Evolutionary conservation across 306 rosid species (phyloP), one percentile per base, ranked within the genome.

Genomic region (Lablab purpureus): DNA sequence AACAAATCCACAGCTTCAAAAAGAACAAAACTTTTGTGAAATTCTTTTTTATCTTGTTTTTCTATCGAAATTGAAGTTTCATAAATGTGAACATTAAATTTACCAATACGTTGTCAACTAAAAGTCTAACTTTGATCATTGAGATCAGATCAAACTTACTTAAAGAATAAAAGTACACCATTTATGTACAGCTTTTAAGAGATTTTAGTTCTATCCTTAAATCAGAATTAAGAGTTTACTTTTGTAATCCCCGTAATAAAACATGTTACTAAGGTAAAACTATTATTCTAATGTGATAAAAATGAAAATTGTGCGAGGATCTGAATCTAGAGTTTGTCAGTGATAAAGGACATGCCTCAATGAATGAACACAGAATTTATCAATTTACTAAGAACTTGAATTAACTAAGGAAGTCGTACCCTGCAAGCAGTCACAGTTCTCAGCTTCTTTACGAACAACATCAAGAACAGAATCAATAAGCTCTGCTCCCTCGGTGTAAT

Each of bases 401-500:
- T 11, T 22, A 46, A 49, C 32, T 28, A 13, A 65, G 67, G 18
- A 15, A 62, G 46, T 87, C 40, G 46, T 89, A 93, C 97, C 98
- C 82, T 93, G 98, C 73, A 93, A 87, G 88, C 98, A 93, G 51
- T 93, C 98, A 70, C 98, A 91, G 23, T 91, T 93, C 85, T 93
- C 97, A 14, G 98, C 93, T 84, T 93, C 98, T 86, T 91, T 93
- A 13, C 98, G 87, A 79, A 93, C 94, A 79, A 93, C 94, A 83
- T 93, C 98, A 80, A 93, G 94, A 87, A 93, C 98, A 59, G 97
- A 81, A 81, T 93, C 97, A 70, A 93, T 90, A 78, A 93, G 81
- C 74, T 93, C 97, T 30, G 98, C 98, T 65, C 98, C 98, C 81
- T 93, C 98, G 0, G 97, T 91, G 82, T 93, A 91, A 83, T 93